Conservation (phyloP, 768 basidiomycete genomes). For the Hygrocybe punicea region DNA sequence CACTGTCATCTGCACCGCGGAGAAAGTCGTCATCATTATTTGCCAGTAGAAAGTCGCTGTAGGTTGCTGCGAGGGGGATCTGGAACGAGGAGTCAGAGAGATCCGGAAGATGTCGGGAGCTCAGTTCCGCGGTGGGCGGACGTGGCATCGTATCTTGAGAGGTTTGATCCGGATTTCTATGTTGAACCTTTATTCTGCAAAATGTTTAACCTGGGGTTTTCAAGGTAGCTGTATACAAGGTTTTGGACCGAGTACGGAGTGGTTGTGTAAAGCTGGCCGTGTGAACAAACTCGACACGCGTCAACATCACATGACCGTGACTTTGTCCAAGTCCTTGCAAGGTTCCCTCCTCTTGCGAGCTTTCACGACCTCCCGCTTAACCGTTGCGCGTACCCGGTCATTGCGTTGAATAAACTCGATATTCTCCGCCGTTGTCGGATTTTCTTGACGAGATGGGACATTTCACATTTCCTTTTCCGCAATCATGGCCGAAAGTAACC, state of each 20-base stretch:
- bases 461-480: no score
- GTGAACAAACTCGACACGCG: not conserved
- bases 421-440: no score
- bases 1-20: constrained; percentile 36
- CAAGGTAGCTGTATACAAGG: no score
- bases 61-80: constrained; percentile 44
- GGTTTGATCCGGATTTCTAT: not conserved
- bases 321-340: no score
- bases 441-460: no score
- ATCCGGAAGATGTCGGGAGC: constrained; percentile 54
- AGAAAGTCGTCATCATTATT: constrained; percentile 48
- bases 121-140: constrained; percentile 39
- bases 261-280: not conserved
- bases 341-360: no score
- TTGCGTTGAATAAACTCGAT: no score
- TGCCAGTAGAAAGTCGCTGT: constrained; percentile 51
- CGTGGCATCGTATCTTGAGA: constrained; percentile 22
- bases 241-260: no score
- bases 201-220: not conserved
- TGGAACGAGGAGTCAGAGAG: constrained; percentile 52
- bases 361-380: no score
- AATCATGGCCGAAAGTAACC: no score
- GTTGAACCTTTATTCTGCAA: not conserved
- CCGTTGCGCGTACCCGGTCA: no score
- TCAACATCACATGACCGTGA: no score